Base-by-base conservation (phyloP, 1,139 yeast species). In the Kurtzmaniella quercitrusa region DNA sequence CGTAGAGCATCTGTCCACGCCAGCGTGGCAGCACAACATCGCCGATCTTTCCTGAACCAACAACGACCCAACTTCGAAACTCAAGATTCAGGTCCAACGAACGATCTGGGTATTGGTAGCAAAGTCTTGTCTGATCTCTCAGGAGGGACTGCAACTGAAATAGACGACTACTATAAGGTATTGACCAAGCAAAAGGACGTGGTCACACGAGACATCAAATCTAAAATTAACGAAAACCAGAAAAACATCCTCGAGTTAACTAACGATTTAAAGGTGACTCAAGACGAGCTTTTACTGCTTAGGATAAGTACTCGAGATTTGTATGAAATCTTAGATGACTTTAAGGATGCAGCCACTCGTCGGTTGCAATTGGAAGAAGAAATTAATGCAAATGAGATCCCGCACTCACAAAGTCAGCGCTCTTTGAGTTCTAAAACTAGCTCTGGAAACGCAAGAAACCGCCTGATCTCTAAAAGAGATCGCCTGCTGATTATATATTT, bases 171-270 rank as follows among this genome's bases (percentile, higher is more conserved):
- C 59, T 82, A 82, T 43, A 78, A 81, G 33, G 73, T 74, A 42
- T 68, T 88, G 48, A 55, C 67, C 3, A 66, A 72, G 36, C 74
- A 85, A 52, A 76, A 80, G 39, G 67, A 70, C 11, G 63, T 75
- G 42, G 76, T 85, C 30, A 75, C 76, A n/a, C 67, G 71, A 36
- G 88, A 85, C 48, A 80, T 88, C 46, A 84, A 84, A 55, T 67
- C 66, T 22, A 79, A 80, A 46, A 77, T 88, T 45, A 78, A 84
- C 53, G 80, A 78, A 52, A 88, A 88, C 47, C 89, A 86, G 56
- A 79, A 78, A 53, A 82, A 87, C 46, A 82, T 89, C 41, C 61
- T 87, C 42, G 76, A 76, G 39, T 82, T 88, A 7, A 84, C 89
- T 39, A 71, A 73, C 34, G 87, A 85, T 47, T 66, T 89, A 33